These are phyloP conservation scores for Chiua sp. DNA, from an alignment of 1,284 basidiomycete genomes.

Conservation along the genomic window DNA sequence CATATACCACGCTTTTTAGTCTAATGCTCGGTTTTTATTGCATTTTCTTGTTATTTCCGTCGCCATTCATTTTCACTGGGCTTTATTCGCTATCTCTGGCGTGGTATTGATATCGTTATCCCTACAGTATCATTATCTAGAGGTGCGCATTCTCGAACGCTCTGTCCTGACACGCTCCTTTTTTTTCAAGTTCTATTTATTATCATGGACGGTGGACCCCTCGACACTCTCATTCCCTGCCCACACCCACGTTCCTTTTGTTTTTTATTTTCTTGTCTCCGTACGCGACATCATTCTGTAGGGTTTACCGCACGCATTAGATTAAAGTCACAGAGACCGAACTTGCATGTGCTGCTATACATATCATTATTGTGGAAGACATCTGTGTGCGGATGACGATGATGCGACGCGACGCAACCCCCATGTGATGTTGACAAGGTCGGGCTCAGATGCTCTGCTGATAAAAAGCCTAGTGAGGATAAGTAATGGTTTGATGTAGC, in stretches of 20 bases:
- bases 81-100: not conserved
- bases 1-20: conserved; percentile 27
- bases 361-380: not conserved
- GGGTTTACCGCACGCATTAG: conserved; percentile 13
- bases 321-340: conserved; percentile 7
- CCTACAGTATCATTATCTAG: conserved; percentile 7
- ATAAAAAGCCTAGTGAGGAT: too few species aligned
- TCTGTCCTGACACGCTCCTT: conserved; percentile 9
- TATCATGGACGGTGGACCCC: conserved; percentile 11
- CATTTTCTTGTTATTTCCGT: not conserved
- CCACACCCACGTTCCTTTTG: not conserved
- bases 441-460: too few species aligned
- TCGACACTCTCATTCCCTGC: conserved; percentile 14
- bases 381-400: too few species aligned
- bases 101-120: conserved; percentile 9
- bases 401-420: too few species aligned
- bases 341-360: conserved; percentile 6
- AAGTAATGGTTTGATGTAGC: too few species aligned
- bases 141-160: not conserved
- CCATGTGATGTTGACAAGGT: too few species aligned
- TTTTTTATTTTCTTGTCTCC: not conserved
- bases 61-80: not conserved
- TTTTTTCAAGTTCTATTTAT: not conserved
- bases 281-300: conserved; percentile 14
- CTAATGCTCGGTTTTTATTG: conserved; percentile 9